These are phyloP conservation scores for Gaeumannomyces sp. DNA, from an alignment of 2,329 filamentous ascomycete genomes.

Conservation along the genomic window DNA sequence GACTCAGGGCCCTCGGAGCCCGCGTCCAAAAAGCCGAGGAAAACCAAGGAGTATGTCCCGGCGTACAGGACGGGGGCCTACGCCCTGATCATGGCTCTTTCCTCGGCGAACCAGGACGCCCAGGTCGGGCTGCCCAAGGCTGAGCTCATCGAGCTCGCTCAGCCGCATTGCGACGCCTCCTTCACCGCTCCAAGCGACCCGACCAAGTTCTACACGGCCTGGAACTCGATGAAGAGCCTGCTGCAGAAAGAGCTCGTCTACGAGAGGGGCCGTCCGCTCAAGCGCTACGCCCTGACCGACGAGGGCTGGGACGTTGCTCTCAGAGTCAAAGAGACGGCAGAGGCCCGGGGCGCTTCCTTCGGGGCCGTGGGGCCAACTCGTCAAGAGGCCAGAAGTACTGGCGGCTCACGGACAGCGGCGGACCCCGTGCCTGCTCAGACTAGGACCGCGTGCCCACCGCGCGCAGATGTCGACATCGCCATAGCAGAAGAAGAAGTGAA, in stretches of 20 bases:
- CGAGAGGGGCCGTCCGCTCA: conserved; percentile 60
- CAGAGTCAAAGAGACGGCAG: conserved; percentile 47
- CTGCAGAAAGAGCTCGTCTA: conserved; percentile 67
- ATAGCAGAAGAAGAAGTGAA: conserved; percentile 8
- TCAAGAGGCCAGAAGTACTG: background rate
- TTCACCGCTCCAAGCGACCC: conserved; percentile 63
- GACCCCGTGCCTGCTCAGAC: too few relatives aligned
- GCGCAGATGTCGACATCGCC: conserved; percentile 4
- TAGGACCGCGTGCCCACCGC: too few relatives aligned
- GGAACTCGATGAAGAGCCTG: conserved; percentile 76
- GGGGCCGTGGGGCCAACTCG: background rate
- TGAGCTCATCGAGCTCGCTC: conserved; percentile 62
- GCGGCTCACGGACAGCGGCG: too few relatives aligned
- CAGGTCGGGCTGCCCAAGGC: conserved; percentile 57
- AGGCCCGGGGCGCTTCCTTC: conserved; percentile 9
- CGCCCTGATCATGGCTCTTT: conserved; percentile 62
- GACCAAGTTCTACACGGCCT: conserved; percentile 70
- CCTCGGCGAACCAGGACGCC: conserved; percentile 49
- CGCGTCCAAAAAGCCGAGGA: conserved; percentile 50
- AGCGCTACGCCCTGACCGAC: conserved; percentile 66
- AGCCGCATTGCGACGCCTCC: conserved; percentile 66
- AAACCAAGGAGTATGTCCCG: conserved; percentile 65
- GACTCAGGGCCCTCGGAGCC: conserved; percentile 24
- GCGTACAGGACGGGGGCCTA: conserved; percentile 67
- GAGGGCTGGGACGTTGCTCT: conserved; percentile 71